Evolutionary conservation across 148 eudicot species (phyloP), one percentile per base, ranked within the genome.

Genomic region (Camellia lanceoleosa): DNA sequence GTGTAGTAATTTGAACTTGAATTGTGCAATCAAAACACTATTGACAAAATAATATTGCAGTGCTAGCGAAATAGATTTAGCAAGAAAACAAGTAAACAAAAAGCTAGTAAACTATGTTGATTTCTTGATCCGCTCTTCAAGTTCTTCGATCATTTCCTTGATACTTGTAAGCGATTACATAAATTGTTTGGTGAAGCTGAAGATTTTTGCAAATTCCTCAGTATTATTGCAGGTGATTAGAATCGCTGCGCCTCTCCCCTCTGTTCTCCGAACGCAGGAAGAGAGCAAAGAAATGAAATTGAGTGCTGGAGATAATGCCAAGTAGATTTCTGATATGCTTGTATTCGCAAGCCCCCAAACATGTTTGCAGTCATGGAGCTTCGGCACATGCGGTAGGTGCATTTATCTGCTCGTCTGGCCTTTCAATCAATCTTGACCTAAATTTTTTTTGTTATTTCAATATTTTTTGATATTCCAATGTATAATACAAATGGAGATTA

Each of bases 181-280:
- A 0, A 63, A 71, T 4, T 13, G 23, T 80, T 78, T 7, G 51
- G 6, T 43, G 30, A 75, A 71, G 19, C 79, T 77, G 15, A 71
- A 67, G 10, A 60, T 42, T 56, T 51, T 61, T 42, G n/a, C 59
- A 56, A 44, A 15, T 13, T 16, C 9, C 41, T 60, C 23, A 61
- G 46, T 55, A 12, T 60, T 67, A 43, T 56, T 78, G 75, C 89
- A 93, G 97, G 67, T 87, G 46, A 81, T 91, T 59, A 80, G 82
- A 79, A 90, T 93, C 79, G 76, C 80, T 71, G 93, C 97, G n/a
- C 90, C 92, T 12, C 88, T 91, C 41, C 95, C 97, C 43, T 76
- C 89, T 55, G 78, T 79, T 74, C 90, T 92, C 54, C 82, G 41
- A 59, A 81, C 84, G 6, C 60, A 18, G 71, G 81, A 87, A 79